These are phyloP conservation scores for Amanita pallidorosea DNA, from an alignment of 768 basidiomycete genomes.

Conservation along the genomic window DNA sequence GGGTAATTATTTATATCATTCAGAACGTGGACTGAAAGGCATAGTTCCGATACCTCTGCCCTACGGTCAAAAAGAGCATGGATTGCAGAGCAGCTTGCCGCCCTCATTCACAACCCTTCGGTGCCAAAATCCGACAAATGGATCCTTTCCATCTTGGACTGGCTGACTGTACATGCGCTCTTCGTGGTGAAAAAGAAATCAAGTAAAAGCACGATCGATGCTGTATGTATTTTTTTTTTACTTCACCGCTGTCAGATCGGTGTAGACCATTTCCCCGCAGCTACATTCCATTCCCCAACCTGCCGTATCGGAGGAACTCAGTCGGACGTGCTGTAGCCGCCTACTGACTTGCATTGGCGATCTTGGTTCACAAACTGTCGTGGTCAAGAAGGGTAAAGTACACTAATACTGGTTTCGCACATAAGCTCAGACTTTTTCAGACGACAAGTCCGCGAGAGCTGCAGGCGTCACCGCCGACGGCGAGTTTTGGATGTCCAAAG, in stretches of 20 bases:
- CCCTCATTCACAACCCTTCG: conserved; percentile 67
- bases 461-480: conserved; percentile 60
- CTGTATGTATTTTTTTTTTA: conserved; percentile 32
- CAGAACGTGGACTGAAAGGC: conserved; percentile 3
- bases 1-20: conserved; percentile 5
- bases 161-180: conserved; percentile 73
- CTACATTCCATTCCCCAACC: conserved; percentile 53
- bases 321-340: conserved; percentile 52
- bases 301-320: conserved; percentile 62
- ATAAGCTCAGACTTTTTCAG: conserved; percentile 12
- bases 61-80: conserved; percentile 58
- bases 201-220: conserved; percentile 45
- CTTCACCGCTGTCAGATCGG: background rate
- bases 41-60: conserved; percentile 32
- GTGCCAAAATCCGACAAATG: conserved; percentile 76
- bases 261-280: conserved; percentile 24
- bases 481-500: conserved; percentile 68
- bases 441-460: conserved; percentile 42
- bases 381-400: conserved; percentile 41
- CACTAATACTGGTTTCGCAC: background rate
- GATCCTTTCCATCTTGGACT: conserved; percentile 67
- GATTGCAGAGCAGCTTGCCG: conserved; percentile 79
- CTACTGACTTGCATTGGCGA: conserved; percentile 69
- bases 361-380: conserved; percentile 45
- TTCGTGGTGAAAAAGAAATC: conserved; percentile 68